phyloP scores from a whole-genome alignment of 257 asterid species.

The Osmanthus fragrans region DNA sequence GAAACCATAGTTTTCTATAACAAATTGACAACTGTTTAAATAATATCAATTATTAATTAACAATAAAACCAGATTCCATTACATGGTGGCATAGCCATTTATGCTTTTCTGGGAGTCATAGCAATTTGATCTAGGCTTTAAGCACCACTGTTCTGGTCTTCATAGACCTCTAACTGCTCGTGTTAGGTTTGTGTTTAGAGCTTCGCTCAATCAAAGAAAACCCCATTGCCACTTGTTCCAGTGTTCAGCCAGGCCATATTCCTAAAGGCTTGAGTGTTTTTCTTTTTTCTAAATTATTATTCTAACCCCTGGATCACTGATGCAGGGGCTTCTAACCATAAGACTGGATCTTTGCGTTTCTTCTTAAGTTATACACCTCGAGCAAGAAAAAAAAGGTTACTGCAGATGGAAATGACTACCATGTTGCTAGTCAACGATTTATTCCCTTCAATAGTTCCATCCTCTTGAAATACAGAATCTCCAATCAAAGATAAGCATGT shows the following conservation, averaged over 20 bases:
- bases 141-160: not conserved
- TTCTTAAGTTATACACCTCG: not conserved
- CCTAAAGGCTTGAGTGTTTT: not conserved
- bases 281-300: not conserved
- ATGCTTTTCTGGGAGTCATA: not conserved
- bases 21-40: not conserved
- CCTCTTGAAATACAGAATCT: not conserved
- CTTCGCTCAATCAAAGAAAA: not conserved
- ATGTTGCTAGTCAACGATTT: not conserved
- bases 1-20: not conserved
- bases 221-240: not conserved
- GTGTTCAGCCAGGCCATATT: not conserved
- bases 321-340: not conserved
- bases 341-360: not conserved
- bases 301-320: not conserved
- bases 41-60: not conserved
- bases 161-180: not conserved
- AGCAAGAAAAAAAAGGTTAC: not conserved
- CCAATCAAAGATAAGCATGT: not conserved
- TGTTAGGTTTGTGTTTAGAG: not conserved
- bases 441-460: not conserved
- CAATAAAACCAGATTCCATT: not conserved
- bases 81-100: not conserved
- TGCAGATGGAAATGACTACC: not conserved
- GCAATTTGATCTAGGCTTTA: not conserved